A percentile compares a stretch with the other conserved stretches of the same genome.
Evolutionary conservation across 352 stramenopile species (phyloP).

Genomic region (Plasmopara halstedii): DNA sequence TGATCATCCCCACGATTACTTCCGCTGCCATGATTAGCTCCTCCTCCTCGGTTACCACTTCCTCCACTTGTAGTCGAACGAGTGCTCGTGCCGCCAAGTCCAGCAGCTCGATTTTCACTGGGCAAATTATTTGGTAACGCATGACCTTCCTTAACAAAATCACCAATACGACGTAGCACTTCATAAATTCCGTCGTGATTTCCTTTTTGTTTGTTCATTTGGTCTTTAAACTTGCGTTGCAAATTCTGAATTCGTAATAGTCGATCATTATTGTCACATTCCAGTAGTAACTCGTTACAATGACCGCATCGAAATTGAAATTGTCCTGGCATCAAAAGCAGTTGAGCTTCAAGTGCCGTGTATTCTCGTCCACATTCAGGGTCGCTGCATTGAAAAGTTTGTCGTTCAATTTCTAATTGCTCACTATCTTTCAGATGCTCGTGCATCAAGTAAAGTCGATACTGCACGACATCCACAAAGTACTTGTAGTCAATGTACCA

Average conservation of each 20-base stretch:
- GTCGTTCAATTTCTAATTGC: constrained; percentile 79
- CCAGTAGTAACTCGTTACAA: constrained; percentile 77
- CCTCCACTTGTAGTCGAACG: constrained; percentile 23
- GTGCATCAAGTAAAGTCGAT: constrained; percentile 83
- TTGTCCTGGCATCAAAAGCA: constrained; percentile 74
- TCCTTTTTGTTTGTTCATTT: constrained; percentile 81
- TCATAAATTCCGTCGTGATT: constrained; percentile 85
- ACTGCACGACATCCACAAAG: constrained; percentile 86
- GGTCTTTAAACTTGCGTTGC: constrained; percentile 83
- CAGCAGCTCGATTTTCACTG: constrained; percentile 78
- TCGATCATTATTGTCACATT: constrained; percentile 85
- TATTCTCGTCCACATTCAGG: constrained; percentile 82
- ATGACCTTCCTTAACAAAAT: constrained; percentile 74
- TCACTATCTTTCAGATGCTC: constrained; percentile 82
- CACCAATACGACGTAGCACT: constrained; percentile 69
- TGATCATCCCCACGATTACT: constrained; percentile 35
- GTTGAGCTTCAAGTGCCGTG: constrained; percentile 75
- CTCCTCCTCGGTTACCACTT: constrained; percentile 31
- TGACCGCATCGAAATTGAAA: constrained; percentile 82
- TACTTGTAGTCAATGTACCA: constrained; percentile 93
- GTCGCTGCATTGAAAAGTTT: constrained; percentile 83
- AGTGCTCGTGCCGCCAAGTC: constrained; percentile 61
- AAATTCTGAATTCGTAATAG: constrained; percentile 64
- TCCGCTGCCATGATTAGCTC: constrained; percentile 25
- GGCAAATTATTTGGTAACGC: constrained; percentile 70